Evolutionary conservation across 306 rosid species (phyloP).

Genomic region (Fagus sylvatica): DNA sequence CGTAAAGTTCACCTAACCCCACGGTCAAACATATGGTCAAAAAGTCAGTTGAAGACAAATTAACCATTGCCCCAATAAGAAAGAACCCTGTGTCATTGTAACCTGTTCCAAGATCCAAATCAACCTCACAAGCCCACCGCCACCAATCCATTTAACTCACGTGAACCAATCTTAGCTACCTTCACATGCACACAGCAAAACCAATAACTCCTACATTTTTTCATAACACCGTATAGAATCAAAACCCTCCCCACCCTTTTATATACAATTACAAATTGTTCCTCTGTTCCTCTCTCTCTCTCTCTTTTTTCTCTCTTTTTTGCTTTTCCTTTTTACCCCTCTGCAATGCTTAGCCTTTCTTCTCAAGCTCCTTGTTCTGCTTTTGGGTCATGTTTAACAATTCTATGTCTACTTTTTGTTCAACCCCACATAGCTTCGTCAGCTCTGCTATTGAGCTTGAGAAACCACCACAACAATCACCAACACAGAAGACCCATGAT

Average conservation of each 20-base stretch:
- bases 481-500: conserved; percentile 60
- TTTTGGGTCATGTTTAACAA: conserved; percentile 17
- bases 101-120: neutral
- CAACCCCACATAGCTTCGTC: conserved; percentile 46
- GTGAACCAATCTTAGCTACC: conserved; percentile 20
- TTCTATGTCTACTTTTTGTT: conserved; percentile 38
- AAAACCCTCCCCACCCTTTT: conserved; percentile 3
- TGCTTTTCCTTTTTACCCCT: conserved; percentile 20
- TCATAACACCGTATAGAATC: neutral
- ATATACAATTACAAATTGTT: conserved; percentile 20
- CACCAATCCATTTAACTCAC: conserved; percentile 21
- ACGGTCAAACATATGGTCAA: no score
- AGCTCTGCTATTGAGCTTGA: conserved; percentile 59
- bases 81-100: neutral
- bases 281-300: conserved; percentile 9
- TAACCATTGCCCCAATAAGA: no score
- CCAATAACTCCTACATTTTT: conserved; percentile 1
- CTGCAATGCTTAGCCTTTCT: conserved; percentile 41
- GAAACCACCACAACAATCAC: conserved; percentile 45
- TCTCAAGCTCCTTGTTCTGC: conserved; percentile 16
- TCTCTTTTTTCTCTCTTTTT: conserved; percentile 27
- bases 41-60: neutral
- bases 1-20: no score
- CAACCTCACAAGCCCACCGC: conserved; percentile 9
- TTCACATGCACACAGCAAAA: conserved; percentile 30